Evolutionary conservation across 1,284 basidiomycete species (phyloP).

Genomic region (Schizophyllum amplum): DNA sequence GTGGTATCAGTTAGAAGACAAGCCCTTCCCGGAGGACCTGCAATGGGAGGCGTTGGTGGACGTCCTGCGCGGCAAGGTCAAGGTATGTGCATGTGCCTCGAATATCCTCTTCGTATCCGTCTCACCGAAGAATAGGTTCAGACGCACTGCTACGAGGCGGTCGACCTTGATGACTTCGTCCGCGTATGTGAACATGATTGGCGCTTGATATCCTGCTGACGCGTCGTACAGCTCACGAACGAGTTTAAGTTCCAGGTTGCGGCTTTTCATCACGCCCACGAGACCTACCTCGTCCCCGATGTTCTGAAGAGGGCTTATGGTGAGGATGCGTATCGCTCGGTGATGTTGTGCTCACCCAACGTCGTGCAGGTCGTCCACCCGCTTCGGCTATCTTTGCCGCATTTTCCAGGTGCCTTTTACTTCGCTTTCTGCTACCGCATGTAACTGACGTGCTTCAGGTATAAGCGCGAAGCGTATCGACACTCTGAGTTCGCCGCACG

Average conservation of each 20-base stretch:
- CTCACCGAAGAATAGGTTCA: constrained; percentile 36
- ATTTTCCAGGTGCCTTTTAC: not conserved
- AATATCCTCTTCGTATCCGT: not conserved
- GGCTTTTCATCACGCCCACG: constrained; percentile 61
- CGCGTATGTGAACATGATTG: constrained; percentile 20
- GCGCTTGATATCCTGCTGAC: not conserved
- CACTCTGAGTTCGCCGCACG: not conserved
- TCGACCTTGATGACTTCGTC: constrained; percentile 51
- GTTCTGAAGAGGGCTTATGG: constrained; percentile 50
- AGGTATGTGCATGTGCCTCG: constrained; percentile 12
- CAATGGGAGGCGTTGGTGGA: constrained; percentile 71
- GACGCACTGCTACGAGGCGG: constrained; percentile 57
- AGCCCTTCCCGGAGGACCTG: constrained; percentile 42
- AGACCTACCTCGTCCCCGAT: constrained; percentile 55
- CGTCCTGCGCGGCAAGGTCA: constrained; percentile 50
- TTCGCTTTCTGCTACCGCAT: not conserved
- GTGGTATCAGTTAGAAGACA: constrained; percentile 45
- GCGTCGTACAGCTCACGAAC: constrained; percentile 41
- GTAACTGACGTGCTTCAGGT: not conserved
- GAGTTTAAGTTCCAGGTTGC: constrained; percentile 58
- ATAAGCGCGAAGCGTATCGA: not conserved
- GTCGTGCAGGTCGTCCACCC: not conserved
- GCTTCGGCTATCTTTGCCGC: constrained; percentile 6
- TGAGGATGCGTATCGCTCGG: constrained; percentile 12
- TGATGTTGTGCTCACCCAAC: not conserved